Conservation (phyloP, 2,329 filamentous ascomycete genomes). For the Rasamsonia emersonii region DNA sequence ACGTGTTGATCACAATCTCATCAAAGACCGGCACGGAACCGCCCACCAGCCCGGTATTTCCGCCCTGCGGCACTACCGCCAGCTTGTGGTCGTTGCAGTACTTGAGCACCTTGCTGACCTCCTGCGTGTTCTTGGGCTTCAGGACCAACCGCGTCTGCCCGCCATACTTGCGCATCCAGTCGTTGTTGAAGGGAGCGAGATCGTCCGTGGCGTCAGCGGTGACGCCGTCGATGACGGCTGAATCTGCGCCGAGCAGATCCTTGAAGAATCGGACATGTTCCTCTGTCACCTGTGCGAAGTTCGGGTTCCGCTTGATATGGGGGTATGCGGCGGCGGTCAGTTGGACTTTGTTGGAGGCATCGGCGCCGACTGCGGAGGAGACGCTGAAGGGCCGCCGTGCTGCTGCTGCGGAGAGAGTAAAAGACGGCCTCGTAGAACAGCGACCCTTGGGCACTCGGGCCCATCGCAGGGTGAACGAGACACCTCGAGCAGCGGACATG, state of each 20-base stretch:
- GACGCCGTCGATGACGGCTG: conserved; percentile 77
- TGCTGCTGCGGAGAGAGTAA: neutral
- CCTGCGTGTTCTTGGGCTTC: conserved; percentile 72
- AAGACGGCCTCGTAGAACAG: neutral
- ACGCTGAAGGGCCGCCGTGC: conserved; percentile 19
- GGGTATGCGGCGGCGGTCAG: conserved; percentile 79
- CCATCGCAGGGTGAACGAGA: too few relatives aligned
- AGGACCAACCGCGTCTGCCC: conserved; percentile 82
- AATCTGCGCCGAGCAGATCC: conserved; percentile 65
- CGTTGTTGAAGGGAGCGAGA: conserved; percentile 84
- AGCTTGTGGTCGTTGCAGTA: conserved; percentile 93
- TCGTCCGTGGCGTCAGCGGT: conserved; percentile 67
- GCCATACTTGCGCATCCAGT: conserved; percentile 99
- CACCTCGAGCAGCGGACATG: too few relatives aligned
- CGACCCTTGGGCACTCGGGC: neutral
- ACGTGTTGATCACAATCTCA: conserved; percentile 88
- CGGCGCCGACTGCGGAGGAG: conserved; percentile 17
- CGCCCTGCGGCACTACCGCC: conserved; percentile 92
- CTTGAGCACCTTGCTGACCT: conserved; percentile 82
- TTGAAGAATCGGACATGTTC: conserved; percentile 81
- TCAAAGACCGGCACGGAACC: conserved; percentile 96
- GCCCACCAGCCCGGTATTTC: conserved; percentile 92
- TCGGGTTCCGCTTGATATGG: conserved; percentile 66
- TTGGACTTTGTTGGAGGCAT: conserved; percentile 42
- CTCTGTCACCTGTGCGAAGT: conserved; percentile 59